phyloP scores from a whole-genome alignment of 2,329 filamentous ascomycete species.

The Pseudocercospora fuligena region DNA sequence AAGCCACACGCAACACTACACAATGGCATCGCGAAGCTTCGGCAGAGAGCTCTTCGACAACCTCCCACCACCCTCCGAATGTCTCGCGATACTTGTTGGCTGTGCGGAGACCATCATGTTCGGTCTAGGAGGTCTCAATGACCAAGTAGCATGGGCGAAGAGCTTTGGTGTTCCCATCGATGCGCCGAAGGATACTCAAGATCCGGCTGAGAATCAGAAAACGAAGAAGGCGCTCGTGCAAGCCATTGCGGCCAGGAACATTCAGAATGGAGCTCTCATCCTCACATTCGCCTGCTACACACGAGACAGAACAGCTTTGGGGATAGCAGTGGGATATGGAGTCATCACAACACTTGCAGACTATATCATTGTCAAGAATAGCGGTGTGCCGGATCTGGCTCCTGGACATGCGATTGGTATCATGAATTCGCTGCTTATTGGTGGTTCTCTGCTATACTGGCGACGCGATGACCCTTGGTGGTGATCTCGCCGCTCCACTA shows the following conservation, averaged over 20 bases:
- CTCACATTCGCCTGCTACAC: conserved; percentile 40
- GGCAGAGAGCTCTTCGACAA: conserved; percentile 28
- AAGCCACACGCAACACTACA: not conserved
- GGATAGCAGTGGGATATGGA: conserved; percentile 34
- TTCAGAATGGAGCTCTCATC: conserved; percentile 39
- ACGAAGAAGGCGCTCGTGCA: conserved; percentile 35
- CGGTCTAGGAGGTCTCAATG: conserved; percentile 42
- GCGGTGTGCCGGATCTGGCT: conserved; percentile 36
- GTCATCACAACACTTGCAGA: conserved; percentile 39
- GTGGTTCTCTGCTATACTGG: conserved; percentile 40
- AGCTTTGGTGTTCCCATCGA: conserved; percentile 42
- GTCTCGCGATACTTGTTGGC: conserved; percentile 43
- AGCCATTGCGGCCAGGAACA: conserved; percentile 39
- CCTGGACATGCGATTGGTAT: conserved; percentile 39
- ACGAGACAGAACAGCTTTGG: conserved; percentile 39
- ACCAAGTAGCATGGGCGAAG: conserved; percentile 39
- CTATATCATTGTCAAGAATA: conserved; percentile 36
- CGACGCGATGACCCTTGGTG: conserved; percentile 31
- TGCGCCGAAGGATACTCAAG: conserved; percentile 19
- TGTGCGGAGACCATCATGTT: conserved; percentile 40
- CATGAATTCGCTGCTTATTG: conserved; percentile 35
- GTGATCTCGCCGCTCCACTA: not conserved
- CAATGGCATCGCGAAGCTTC: conserved; percentile 27
- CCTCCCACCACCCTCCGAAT: conserved; percentile 43
- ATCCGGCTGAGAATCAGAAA: conserved; percentile 30